phyloP scores from a whole-genome alignment of 192 early-diverging fungal genomes.

The Funneliformis geosporum region DNA sequence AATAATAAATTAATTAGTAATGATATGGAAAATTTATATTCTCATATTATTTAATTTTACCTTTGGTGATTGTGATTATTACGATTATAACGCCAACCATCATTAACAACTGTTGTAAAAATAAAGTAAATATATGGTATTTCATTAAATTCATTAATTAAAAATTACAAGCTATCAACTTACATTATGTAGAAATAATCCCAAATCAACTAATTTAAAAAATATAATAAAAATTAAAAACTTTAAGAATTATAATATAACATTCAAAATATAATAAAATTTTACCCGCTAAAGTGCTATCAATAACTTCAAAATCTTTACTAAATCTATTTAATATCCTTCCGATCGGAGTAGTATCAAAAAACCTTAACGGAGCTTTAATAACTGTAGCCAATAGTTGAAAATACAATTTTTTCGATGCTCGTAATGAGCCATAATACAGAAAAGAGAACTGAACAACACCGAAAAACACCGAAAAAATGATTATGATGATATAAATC shows the following conservation, averaged over 20 bases:
- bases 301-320: conserved; percentile 82
- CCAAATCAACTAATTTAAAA: conserved; percentile 35
- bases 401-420: conserved; percentile 59
- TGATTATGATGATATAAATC: conserved; percentile 62
- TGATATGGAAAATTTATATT: conserved; percentile 51
- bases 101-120: conserved; percentile 31
- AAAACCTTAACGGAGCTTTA: conserved; percentile 80
- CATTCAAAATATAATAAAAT: neutral
- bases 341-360: conserved; percentile 87
- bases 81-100: conserved; percentile 59
- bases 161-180: neutral
- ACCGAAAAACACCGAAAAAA: conserved; percentile 43
- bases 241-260: neutral
- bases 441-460: conserved; percentile 43
- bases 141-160: neutral
- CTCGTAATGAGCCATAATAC: conserved; percentile 53
- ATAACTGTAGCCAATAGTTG: conserved; percentile 58
- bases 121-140: neutral
- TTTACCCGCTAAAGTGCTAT: conserved; percentile 50
- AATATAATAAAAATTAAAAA: neutral
- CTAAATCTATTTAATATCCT: conserved; percentile 81
- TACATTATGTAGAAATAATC: conserved; percentile 53
- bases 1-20: neutral
- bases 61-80: conserved; percentile 65
- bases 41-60: conserved; percentile 62